A percentile compares a stretch with the other conserved stretches of the same genome.
Evolutionary conservation across 2,329 filamentous ascomycete species (phyloP).

Genomic region (Aphanocladium album): DNA sequence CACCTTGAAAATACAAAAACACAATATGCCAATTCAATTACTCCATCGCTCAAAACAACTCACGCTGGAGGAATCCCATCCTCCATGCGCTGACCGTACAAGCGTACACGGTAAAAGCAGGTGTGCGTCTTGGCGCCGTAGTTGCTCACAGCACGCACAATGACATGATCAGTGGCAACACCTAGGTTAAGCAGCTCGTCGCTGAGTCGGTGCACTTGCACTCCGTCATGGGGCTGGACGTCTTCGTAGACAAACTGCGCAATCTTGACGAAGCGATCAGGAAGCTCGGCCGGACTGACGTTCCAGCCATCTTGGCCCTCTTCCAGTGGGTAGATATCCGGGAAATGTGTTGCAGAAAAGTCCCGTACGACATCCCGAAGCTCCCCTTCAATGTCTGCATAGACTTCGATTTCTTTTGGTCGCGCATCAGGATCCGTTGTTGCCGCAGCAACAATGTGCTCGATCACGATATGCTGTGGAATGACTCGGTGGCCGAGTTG

Average conservation of each 20-base stretch:
- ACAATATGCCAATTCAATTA: no score
- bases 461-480: slow-evolving; percentile 65
- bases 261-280: slow-evolving; percentile 50
- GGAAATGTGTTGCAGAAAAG: slow-evolving; percentile 40
- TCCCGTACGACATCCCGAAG: slow-evolving; percentile 36
- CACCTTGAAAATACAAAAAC: background rate
- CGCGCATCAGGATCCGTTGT: slow-evolving; percentile 58
- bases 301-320: slow-evolving; percentile 24
- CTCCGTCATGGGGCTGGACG: slow-evolving; percentile 35
- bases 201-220: slow-evolving; percentile 50
- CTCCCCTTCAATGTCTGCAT: slow-evolving; percentile 50
- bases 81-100: slow-evolving; percentile 43
- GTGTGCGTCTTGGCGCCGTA: slow-evolving; percentile 55
- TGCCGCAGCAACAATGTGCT: slow-evolving; percentile 61
- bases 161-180: slow-evolving; percentile 45
- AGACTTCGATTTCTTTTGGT: slow-evolving; percentile 66
- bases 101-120: slow-evolving; percentile 59
- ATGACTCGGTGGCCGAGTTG: slow-evolving; percentile 53
- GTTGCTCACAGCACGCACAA: slow-evolving; percentile 54
- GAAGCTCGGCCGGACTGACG: slow-evolving; percentile 22
- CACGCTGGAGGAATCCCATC: background rate
- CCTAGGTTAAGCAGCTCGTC: slow-evolving; percentile 43
- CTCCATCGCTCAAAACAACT: background rate
- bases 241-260: slow-evolving; percentile 51
- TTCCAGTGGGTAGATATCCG: slow-evolving; percentile 18